Conservation (phyloP, 2,329 filamentous ascomycete species). For the Westerdykella aurantiaca region DNA sequence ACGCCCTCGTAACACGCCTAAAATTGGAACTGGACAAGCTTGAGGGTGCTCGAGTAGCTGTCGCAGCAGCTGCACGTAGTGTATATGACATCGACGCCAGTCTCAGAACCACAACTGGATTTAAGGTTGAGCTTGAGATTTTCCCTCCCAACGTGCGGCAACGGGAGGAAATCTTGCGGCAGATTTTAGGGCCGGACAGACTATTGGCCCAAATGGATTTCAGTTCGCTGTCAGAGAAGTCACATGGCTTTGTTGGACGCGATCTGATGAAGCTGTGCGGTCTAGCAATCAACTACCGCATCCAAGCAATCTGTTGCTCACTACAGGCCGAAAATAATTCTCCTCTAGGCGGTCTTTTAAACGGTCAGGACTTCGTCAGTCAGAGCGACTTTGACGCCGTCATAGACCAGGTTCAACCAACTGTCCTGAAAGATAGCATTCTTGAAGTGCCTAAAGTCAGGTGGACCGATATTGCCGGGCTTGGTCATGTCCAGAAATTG, state of each 20-base stretch:
- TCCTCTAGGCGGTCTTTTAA: conserved; percentile 14
- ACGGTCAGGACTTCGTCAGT: conserved; percentile 16
- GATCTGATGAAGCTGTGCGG: conserved; percentile 65
- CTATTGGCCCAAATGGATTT: conserved; percentile 44
- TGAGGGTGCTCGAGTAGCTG: conserved; percentile 55
- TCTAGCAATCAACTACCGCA: conserved; percentile 43
- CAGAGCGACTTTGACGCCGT: conserved; percentile 58
- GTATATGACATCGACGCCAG: conserved; percentile 64
- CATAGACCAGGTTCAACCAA: conserved; percentile 65
- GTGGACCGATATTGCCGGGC: conserved; percentile 86
- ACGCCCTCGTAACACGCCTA: conserved; percentile 20
- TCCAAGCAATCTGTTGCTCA: conserved; percentile 13
- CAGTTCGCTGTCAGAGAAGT: conserved; percentile 60
- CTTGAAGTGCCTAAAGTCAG: conserved; percentile 78
- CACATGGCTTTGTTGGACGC: conserved; percentile 79
- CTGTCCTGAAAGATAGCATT: conserved; percentile 83
- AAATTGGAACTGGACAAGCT: conserved; percentile 46
- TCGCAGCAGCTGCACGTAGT: conserved; percentile 70
- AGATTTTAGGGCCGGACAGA: conserved; percentile 43
- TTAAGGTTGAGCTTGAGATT: conserved; percentile 64
- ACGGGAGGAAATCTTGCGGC: conserved; percentile 66
- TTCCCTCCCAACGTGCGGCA: conserved; percentile 68
- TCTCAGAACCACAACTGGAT: conserved; percentile 59
- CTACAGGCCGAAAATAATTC: conserved; percentile 20
- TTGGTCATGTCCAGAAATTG: conserved; percentile 63